Base-by-base conservation (phyloP, 148 eudicot genomes). In the Persicaria tinctoria region DNA sequence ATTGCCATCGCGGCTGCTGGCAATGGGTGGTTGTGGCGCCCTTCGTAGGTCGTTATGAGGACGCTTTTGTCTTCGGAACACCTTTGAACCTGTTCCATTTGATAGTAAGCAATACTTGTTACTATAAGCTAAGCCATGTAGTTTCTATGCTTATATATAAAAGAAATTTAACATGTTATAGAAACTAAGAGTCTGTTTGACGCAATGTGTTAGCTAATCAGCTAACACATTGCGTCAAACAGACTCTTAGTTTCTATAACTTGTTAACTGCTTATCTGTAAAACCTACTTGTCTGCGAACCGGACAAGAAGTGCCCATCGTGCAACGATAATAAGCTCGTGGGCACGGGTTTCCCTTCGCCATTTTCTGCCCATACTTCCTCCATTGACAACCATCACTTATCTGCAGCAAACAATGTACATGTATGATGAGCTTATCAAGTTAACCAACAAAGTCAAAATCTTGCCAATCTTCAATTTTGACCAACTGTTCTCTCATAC, bases 291-390 rank as follows among this genome's bases (percentile, higher is more conserved):
- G 86, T 79, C 81, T 84, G n/a, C 86, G 71, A 72, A 84, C 86
- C 1, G 86, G 86, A 50, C 86, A 84, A 71, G 76, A 79, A 13
- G 78, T 72, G 5, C 82, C 82, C 86, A 84, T 84, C 68, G 86
- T 84, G 76, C 86, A 84, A 44, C 86, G 86, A 60, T 84, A 84
- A 73, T 84, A 84, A 18, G 86, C 84, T n/a, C 86, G 84, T 48
- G 86, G 86, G 64, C 73, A 84, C 2, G 86, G 84, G 54, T 79
- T 84, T 46, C 86, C 86, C 72, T 84, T 84, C 0, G 86, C 86
- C 84, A 84, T 78, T 64, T 84, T 84, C 32, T 81, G 84, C 10
- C 86, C 86, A 46, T 84, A 84, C 71, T 84, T 84, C 18, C 86
- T 54, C 86, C 86, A 84, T 81, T 84, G 86, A 71, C 86, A 84